Base-by-base conservation (phyloP, 2,329 filamentous ascomycete genomes). In the Septoria petroselini region DNA sequence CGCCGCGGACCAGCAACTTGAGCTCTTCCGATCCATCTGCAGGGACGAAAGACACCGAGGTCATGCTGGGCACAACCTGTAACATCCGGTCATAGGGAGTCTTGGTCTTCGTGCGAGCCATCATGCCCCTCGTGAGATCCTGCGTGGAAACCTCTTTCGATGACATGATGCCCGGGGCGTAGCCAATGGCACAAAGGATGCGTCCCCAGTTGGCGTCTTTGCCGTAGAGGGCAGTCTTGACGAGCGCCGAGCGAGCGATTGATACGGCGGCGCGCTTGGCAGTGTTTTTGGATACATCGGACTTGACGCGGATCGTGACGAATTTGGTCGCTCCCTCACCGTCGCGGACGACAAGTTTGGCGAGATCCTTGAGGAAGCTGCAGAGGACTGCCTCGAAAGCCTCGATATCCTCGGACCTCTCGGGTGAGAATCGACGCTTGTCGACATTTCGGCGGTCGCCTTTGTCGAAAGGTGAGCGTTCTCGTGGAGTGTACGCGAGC, bases 151-250 rank as follows among this genome's bases (percentile, higher is more conserved):
- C 25, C 38, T 57, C 73, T 1, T 17, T 14, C n/a, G 55, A 54
- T 12, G 39, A 12, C 53, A 65, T 65, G 54, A 85, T 81, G 1
- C 84, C 81, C 52, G 78, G 77, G 0, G 80, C 76, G 67, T 97
- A 97, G 2, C 93, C 93, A 3, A 91, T 90, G 1, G 93, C 91
- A 69, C 93, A 97, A 21, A 97, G 79, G 55, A 98, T 95, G 47
- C 93, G 89, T 27, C 93, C 93, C 93, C 93, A 98, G 76, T 98
- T 98, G 14, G 93, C 93, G 68, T 98, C 93, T 68, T 90, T 89
- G 58, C 93, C 93, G 70, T 98, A 98, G 33, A 98, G 77, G 0
- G 93, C 93, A 0, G 93, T 98, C 77, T 98, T 98, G 62, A 98
- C 93, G 9, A 98, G 81, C 7, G 93, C 89, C 0, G 90, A 95